Evolutionary conservation across 2,329 filamentous ascomycete genomes (phyloP).

Genomic region (Beauveria bassiana): DNA sequence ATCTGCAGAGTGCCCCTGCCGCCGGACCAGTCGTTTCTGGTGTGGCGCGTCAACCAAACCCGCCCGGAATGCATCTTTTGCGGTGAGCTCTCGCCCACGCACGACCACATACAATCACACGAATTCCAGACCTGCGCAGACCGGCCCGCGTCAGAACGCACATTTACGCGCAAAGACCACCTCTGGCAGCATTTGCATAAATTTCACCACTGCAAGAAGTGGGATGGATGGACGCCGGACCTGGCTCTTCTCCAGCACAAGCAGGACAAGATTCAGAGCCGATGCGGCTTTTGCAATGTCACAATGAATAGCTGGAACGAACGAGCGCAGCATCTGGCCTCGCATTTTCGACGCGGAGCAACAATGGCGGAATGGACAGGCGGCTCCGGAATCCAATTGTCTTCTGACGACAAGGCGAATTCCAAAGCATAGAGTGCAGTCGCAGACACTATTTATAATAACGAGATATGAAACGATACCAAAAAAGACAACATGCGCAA

Average conservation of each 20-base stretch:
- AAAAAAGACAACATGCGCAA: not conserved
- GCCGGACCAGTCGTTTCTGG: slow-evolving; percentile 31
- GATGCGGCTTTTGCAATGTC: slow-evolving; percentile 23
- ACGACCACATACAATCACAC: slow-evolving; percentile 30
- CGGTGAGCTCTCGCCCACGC: slow-evolving; percentile 24
- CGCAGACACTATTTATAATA: too few species aligned
- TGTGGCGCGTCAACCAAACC: slow-evolving; percentile 40
- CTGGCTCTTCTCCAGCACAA: slow-evolving; percentile 25
- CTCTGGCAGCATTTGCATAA: slow-evolving; percentile 34
- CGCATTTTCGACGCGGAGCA: slow-evolving; percentile 22
- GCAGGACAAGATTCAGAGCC: slow-evolving; percentile 20
- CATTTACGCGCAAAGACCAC: slow-evolving; percentile 35
- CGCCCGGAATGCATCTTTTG: slow-evolving; percentile 34
- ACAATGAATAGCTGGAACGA: slow-evolving; percentile 21
- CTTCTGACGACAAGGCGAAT: not conserved
- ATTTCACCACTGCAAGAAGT: slow-evolving; percentile 37
- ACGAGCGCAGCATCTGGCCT: slow-evolving; percentile 21
- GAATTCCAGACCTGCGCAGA: slow-evolving; percentile 43
- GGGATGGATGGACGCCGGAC: slow-evolving; percentile 40
- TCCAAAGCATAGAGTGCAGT: not conserved
- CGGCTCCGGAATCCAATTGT: slow-evolving; percentile 3
- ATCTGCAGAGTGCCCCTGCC: slow-evolving; percentile 38
- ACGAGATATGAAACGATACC: not conserved
- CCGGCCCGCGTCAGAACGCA: slow-evolving; percentile 33
- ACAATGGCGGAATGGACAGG: slow-evolving; percentile 19